Evolutionary conservation across 2,329 filamentous ascomycete genomes (phyloP).

Genomic region (Pyrenophora seminiperda): DNA sequence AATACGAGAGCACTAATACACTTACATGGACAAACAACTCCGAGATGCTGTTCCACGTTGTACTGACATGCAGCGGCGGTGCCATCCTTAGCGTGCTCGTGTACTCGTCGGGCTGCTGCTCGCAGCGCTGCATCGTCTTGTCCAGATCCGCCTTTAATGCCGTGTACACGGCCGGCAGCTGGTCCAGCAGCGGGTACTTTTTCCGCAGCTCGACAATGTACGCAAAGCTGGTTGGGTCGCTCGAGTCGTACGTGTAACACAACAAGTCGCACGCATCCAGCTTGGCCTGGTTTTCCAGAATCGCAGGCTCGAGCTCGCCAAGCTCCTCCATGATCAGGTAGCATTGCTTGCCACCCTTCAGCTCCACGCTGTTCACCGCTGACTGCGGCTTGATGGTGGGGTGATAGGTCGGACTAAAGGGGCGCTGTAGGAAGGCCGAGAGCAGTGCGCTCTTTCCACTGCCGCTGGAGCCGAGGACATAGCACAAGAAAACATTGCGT

Average conservation of each 20-base stretch:
- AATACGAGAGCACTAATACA: too few relatives aligned
- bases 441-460: constrained; percentile 92
- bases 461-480: constrained; percentile 81
- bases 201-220: constrained; percentile 83
- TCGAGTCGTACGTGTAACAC: constrained; percentile 96
- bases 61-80: constrained; percentile 89
- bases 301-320: constrained; percentile 91
- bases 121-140: constrained; percentile 92
- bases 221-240: constrained; percentile 92
- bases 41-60: constrained; percentile 90
- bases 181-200: constrained; percentile 81
- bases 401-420: constrained; percentile 81
- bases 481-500: constrained; percentile 91
- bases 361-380: constrained; percentile 93
- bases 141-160: constrained; percentile 95
- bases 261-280: constrained; percentile 92
- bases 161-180: constrained; percentile 89
- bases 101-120: constrained; percentile 88
- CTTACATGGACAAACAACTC: constrained; percentile 81
- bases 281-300: constrained; percentile 88
- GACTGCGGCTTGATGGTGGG: constrained; percentile 94
- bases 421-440: constrained; percentile 87
- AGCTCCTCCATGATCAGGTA: constrained; percentile 96
- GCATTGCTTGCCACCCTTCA: constrained; percentile 94
- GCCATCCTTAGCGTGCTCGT: constrained; percentile 84